Evolutionary conservation across 306 rosid species (phyloP).

Genomic region (Herpetospermum pedunculosum): DNA sequence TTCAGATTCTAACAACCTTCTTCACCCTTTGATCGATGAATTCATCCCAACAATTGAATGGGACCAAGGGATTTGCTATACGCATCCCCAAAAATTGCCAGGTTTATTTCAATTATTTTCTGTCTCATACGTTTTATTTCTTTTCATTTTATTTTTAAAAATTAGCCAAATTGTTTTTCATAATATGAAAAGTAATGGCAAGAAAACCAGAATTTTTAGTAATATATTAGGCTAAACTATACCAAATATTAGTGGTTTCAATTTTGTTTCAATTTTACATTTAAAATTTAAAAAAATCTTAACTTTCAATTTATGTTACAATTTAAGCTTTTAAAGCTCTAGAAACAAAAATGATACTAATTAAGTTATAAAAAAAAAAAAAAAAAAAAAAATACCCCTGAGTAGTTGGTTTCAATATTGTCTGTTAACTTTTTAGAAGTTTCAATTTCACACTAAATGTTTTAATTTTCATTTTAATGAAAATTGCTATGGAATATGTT

Average conservation of each 20-base stretch:
- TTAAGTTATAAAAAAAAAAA: too few relatives aligned
- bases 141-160: background rate
- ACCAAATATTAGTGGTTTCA: too few relatives aligned
- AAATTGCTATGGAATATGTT: too few relatives aligned
- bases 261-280: too few relatives aligned
- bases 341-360: background rate
- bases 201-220: background rate
- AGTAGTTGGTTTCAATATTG: background rate
- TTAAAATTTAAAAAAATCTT: too few relatives aligned
- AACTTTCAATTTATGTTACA: too few relatives aligned
- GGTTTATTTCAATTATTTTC: background rate
- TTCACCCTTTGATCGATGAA: conserved; percentile 8
- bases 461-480: too few relatives aligned
- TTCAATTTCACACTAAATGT: too few relatives aligned
- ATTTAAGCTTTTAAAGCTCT: too few relatives aligned
- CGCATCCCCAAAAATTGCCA: conserved; percentile 3
- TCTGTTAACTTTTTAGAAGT: too few relatives aligned
- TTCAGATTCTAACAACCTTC: background rate
- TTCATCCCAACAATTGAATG: conserved; percentile 6
- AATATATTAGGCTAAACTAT: background rate
- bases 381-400: background rate
- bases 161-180: background rate
- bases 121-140: background rate
- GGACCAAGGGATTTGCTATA: conserved; percentile 7
- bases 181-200: background rate